Conservation (phyloP, 2,329 filamentous ascomycete genomes). For the Kalaharituber pfeilii region DNA sequence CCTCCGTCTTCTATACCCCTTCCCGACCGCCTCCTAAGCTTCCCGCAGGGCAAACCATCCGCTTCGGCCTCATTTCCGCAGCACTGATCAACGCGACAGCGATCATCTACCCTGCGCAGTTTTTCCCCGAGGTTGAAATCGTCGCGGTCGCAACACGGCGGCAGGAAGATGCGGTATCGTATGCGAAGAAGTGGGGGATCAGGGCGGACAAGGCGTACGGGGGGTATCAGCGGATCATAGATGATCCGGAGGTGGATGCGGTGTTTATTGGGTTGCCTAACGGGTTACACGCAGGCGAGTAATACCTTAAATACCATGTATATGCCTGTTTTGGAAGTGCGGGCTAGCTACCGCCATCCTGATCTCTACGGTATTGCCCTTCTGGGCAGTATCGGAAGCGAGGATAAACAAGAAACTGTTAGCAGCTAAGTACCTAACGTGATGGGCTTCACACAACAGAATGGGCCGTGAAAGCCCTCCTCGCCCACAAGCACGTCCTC, state of each 20-base stretch:
- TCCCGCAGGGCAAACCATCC: constrained; percentile 2
- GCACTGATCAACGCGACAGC: constrained; percentile 26
- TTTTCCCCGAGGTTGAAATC: constrained; percentile 38
- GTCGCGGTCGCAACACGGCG: constrained; percentile 38
- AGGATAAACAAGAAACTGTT: too few species aligned
- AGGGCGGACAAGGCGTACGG: constrained; percentile 30
- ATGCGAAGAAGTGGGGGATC: constrained; percentile 36
- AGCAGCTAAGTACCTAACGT: too few species aligned
- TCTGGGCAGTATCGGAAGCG: too few species aligned
- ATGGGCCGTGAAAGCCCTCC: constrained; percentile 34
- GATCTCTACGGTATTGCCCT: too few species aligned
- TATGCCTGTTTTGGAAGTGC: background rate
- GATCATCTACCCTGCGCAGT: constrained; percentile 34
- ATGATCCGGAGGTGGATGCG: constrained; percentile 31
- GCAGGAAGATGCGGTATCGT: constrained; percentile 31
- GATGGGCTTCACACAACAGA: constrained; percentile 24
- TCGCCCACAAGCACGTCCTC: constrained; percentile 38
- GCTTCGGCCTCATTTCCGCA: constrained; percentile 6
- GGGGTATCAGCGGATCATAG: constrained; percentile 33
- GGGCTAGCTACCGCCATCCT: background rate
- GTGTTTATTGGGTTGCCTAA: constrained; percentile 37
- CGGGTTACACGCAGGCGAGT: constrained; percentile 25
- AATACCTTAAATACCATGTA: background rate
- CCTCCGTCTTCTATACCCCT: background rate
- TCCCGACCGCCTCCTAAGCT: background rate